Base-by-base conservation (phyloP, 2,329 filamentous ascomycete genomes). In the Chaetomiaceae sp. region DNA sequence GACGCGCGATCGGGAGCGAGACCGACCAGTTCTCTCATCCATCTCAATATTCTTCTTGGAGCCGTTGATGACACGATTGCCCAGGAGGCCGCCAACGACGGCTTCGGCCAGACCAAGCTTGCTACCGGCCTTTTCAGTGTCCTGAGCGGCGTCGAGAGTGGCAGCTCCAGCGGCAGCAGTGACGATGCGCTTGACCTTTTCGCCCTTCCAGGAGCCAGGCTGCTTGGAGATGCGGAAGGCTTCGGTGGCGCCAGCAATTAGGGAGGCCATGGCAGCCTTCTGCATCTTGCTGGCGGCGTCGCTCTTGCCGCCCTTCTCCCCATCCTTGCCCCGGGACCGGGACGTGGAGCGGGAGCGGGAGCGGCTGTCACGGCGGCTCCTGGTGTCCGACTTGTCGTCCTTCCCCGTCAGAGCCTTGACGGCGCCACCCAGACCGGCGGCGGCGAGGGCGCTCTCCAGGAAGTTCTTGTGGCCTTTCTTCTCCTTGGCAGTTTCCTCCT, bases 181-280 rank as follows among this genome's bases (percentile, higher is more conserved):
- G 43, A 95, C 79, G 54, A 97, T 82, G 46, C 92, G 89, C 73
- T 90, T 93, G 58, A 90, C 89, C 71, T 96, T 96, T 56, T 88
- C 86, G 33, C 91, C 92, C 57, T 85, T 86, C 90, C 91, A 96
- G 38, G 85, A 81, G 48, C 92, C 92, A 2, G 89, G 87, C 56
- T 93, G 87, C 63, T 92, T 95, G 66, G 91, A 85, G 50, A 90
- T 85, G 55, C 89, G 86, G 76, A 95, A 95, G 37, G 92, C 92
- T 69, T 96, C 91, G 48, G 90, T 87, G 35, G 91, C 92, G 61
- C 90, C 92, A 25, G 92, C 91, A 41, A 95, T 80, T 34, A 96
- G 76, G 17, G 91, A 93, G 30, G 92, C 91, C 74, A 93, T 92
- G 66, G 91, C 89, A 30, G 90, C 90, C 70, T 96, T 89, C 59